phyloP scores from a whole-genome alignment of 768 basidiomycete species.

The Suillus ampliporus region DNA sequence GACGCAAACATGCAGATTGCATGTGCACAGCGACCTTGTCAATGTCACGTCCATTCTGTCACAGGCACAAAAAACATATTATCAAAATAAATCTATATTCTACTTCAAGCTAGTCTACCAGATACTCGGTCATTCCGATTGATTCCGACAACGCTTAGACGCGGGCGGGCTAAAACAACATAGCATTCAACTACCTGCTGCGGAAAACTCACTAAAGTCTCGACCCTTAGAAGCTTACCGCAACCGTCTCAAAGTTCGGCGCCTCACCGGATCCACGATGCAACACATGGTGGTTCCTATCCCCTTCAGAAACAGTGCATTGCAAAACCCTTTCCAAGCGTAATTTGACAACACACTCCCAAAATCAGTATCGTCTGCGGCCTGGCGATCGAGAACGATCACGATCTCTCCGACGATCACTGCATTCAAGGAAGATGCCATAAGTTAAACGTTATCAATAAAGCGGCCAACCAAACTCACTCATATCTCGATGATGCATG shows the following conservation, averaged over 20 bases:
- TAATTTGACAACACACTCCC: constrained; percentile 10
- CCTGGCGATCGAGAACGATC: constrained; percentile 78
- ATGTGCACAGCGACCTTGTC: constrained; percentile 14
- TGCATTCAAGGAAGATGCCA: constrained; percentile 27
- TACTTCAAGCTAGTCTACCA: constrained; percentile 10
- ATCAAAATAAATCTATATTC: constrained; percentile 35
- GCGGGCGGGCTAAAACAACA: neutral
- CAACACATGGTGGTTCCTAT: constrained; percentile 19
- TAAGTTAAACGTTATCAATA: constrained; percentile 28
- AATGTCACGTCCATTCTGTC: constrained; percentile 38
- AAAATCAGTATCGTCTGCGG: constrained; percentile 59
- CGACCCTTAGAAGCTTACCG: constrained; percentile 12
- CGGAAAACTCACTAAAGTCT: constrained; percentile 1
- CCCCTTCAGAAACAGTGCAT: neutral
- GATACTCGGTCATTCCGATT: too few relatives aligned
- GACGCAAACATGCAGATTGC: constrained; percentile 28
- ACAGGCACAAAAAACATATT: constrained; percentile 36
- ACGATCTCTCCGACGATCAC: constrained; percentile 73
- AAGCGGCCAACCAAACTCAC: constrained; percentile 48
- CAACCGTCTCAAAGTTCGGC: constrained; percentile 11
- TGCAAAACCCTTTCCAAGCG: constrained; percentile 8
- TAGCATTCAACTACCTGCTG: constrained; percentile 13
- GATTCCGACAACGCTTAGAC: constrained; percentile 1
- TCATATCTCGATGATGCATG: constrained; percentile 73
- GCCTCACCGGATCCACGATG: constrained; percentile 36